Base-by-base conservation (phyloP, 345 rosid genomes). In the Hypericum perforatum region DNA sequence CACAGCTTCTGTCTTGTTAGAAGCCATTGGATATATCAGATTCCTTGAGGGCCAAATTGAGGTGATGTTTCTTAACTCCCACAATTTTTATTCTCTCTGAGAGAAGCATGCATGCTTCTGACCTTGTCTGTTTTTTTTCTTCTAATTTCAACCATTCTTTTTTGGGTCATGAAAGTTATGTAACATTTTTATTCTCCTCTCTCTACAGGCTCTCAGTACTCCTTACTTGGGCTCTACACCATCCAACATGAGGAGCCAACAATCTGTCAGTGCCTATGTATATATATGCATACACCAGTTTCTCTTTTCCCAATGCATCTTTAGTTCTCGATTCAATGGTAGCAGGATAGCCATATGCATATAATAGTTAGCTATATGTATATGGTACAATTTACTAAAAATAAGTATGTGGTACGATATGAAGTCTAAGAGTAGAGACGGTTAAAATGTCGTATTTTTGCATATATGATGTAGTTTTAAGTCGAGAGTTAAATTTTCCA, bases 201-300 rank as follows among this genome's bases (percentile, higher is more conserved):
- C 59, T 39, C 57, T 39, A n/a, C 74, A 78, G 83, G 80, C 83
- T 45, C 80, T 78, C 37, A 72, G 78, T 72, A 67, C 69, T 9
- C 80, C 83, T 57, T 78, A 75, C 72, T 50, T 78, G 76, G 67
- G 41, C 45, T 59, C 63, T 54, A 37, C 72, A 48, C 65, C 82
- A 39, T 39, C 77, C 52, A 74, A 62, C 63, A 50, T 62, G 51
- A 72, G 74, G 59, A 74, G 49, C 58, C 79, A 74, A 16, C 69
- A 71, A 7, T 56, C 67, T 72, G 79, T 74, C 59, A 78, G 82
- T 63, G 53, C 52, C 56, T 29, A 43, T 52, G 54, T 13, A 3
- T 36, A 39, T 0, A 10, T 29, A 43, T 52, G 49, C 11, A 3
- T 36, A 39, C 0, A 10, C 4, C 45, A 22, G 37, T 48, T 62